These are phyloP conservation scores for Mycena filopes DNA, from an alignment of 768 basidiomycete genomes.

Conservation along the genomic window DNA sequence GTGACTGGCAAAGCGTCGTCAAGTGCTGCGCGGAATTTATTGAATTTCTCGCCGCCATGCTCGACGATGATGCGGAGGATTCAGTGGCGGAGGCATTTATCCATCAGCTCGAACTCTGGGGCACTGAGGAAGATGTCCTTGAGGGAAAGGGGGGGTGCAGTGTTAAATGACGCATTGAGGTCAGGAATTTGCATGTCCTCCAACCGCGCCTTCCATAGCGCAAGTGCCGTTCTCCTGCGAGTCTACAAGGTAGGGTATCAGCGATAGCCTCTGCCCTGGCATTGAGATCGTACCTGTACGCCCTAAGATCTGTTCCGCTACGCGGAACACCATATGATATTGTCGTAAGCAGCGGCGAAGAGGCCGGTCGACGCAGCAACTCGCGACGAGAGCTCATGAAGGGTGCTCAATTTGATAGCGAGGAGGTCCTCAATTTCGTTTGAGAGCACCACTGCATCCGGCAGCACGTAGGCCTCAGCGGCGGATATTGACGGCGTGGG, in stretches of 20 bases:
- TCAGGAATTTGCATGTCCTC: conserved; percentile 40
- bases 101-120: conserved; percentile 33
- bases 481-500: too few species aligned
- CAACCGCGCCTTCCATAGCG: conserved; percentile 32
- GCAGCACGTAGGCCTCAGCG: too few species aligned
- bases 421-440: background rate
- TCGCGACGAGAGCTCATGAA: background rate
- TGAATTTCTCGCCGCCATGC: conserved; percentile 36
- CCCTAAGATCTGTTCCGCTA: background rate
- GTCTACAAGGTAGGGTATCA: background rate
- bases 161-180: conserved; percentile 32
- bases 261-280: background rate
- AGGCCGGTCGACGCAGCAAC: background rate
- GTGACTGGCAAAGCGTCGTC: conserved; percentile 20
- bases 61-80: conserved; percentile 39
- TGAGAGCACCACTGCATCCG: background rate
- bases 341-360: background rate
- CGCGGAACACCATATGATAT: background rate
- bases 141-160: conserved; percentile 39
- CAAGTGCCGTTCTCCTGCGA: conserved; percentile 32
- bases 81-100: conserved; percentile 34
- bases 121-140: conserved; percentile 41
- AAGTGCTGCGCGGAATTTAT: conserved; percentile 36
- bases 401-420: background rate
- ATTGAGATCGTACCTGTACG: background rate